A percentile compares a stretch with the other conserved stretches of the same genome.
Evolutionary conservation across 441 rosid species (phyloP).

Genomic region (Eutrema salsugineum): DNA sequence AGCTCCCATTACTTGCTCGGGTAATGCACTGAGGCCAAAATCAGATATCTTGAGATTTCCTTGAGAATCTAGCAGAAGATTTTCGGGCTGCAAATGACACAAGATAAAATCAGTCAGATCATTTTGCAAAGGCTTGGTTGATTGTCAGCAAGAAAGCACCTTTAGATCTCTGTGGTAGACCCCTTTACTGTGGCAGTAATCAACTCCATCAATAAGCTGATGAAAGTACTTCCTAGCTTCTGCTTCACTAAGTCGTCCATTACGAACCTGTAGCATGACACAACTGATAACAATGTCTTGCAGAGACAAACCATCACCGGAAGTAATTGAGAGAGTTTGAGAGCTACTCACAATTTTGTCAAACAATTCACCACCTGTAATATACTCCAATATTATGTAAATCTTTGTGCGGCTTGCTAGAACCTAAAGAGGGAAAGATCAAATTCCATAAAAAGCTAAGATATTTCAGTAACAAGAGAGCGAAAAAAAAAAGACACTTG

Average conservation of each 20-base stretch:
- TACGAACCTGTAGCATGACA: constrained; percentile 58
- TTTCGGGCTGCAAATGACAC: constrained; percentile 71
- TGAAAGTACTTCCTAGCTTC: constrained; percentile 88
- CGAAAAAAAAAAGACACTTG: constrained; percentile 14
- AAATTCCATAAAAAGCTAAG: neutral
- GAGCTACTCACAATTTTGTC: constrained; percentile 87
- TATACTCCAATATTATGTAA: constrained; percentile 89
- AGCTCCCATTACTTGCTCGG: constrained; percentile 56
- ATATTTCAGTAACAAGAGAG: constrained; percentile 2
- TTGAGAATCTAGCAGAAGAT: constrained; percentile 86
- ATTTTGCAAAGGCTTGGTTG: neutral
- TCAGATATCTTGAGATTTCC: constrained; percentile 92
- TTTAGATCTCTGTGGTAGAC: constrained; percentile 95
- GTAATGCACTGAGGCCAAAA: constrained; percentile 93
- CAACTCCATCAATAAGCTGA: constrained; percentile 97
- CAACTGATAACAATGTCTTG: neutral
- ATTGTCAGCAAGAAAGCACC: constrained; percentile 37
- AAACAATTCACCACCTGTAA: constrained; percentile 96
- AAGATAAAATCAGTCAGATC: constrained; percentile 20
- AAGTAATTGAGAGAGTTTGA: neutral
- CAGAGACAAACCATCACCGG: neutral
- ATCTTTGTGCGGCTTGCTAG: constrained; percentile 90
- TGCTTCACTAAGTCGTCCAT: constrained; percentile 84
- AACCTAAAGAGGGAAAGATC: constrained; percentile 43
- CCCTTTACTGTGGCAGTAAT: constrained; percentile 85